phyloP scores from a whole-genome alignment of 1,139 yeast species.

The Taphrina populina region DNA sequence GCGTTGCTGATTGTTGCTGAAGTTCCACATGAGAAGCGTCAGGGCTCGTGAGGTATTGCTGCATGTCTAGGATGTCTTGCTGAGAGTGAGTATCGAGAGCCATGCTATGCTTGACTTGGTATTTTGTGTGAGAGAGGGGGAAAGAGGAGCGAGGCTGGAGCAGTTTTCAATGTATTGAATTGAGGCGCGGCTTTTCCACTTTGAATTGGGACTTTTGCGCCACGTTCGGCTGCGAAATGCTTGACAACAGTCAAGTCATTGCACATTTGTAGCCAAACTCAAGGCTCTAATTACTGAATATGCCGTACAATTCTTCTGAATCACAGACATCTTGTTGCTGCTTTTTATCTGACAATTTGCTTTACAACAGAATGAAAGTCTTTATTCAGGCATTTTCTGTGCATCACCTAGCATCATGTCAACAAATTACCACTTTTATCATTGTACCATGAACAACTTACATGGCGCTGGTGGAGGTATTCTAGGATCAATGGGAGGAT shows the following conservation, averaged over 20 bases:
- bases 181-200: too few species aligned
- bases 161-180: too few species aligned
- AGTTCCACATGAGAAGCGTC: not conserved
- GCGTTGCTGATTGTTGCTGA: not conserved
- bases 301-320: too few species aligned
- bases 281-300: too few species aligned
- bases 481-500: slow-evolving; percentile 29
- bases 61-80: not conserved
- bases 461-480: slow-evolving; percentile 31
- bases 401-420: slow-evolving; percentile 6
- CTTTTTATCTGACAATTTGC: too few species aligned
- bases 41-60: not conserved
- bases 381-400: slow-evolving; percentile 6
- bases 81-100: not conserved
- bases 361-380: too few species aligned
- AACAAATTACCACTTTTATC: not conserved
- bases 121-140: not conserved
- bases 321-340: too few species aligned
- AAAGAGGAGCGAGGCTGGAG: not conserved
- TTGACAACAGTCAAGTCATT: too few species aligned
- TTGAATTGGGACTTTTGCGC: too few species aligned
- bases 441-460: not conserved
- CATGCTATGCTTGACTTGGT: not conserved
- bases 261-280: too few species aligned
- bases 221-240: too few species aligned